Evolutionary conservation across 345 rosid species (phyloP).

Genomic region (Excoecaria cochinchinensis): DNA sequence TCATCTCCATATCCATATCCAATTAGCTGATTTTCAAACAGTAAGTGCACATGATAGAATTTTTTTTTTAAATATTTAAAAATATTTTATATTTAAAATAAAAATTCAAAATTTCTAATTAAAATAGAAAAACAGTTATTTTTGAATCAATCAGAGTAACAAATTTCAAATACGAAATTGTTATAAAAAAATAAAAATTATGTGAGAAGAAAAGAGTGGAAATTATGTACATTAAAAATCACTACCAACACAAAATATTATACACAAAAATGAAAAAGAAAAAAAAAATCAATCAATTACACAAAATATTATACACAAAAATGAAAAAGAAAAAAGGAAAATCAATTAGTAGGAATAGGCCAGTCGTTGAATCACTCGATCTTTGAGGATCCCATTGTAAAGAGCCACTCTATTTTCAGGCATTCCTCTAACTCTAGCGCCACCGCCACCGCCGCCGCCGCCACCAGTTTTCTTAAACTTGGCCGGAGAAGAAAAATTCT

Average conservation of each 20-base stretch:
- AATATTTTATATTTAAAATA: too few relatives aligned
- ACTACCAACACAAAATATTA: not conserved
- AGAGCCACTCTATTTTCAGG: slow-evolving; percentile 71
- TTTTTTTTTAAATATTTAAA: too few relatives aligned
- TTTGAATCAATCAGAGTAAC: too few relatives aligned
- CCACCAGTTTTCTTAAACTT: not conserved
- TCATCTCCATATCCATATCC: not conserved
- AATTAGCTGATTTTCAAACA: not conserved
- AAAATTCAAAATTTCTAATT: too few relatives aligned
- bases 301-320: not conserved
- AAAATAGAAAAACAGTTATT: too few relatives aligned
- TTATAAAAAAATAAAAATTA: too few relatives aligned
- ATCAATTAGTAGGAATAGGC: slow-evolving; percentile 38
- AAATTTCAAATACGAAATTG: too few relatives aligned
- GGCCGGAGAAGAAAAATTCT: slow-evolving; percentile 13
- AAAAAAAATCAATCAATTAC: not conserved
- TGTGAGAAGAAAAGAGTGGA: not conserved
- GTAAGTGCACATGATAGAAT: too few relatives aligned
- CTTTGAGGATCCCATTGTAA: slow-evolving; percentile 61
- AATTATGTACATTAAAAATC: too few relatives aligned
- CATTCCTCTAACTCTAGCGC: slow-evolving; percentile 34
- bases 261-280: not conserved
- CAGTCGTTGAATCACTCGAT: slow-evolving; percentile 52
- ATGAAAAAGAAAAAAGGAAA: not conserved
- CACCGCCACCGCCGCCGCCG: not conserved